Percentiles rank a stretch among this genome's conserved stretches.
Conservation (phyloP, 371 early-diverging fungal species). For the Lichtheimia ornata region DNA sequence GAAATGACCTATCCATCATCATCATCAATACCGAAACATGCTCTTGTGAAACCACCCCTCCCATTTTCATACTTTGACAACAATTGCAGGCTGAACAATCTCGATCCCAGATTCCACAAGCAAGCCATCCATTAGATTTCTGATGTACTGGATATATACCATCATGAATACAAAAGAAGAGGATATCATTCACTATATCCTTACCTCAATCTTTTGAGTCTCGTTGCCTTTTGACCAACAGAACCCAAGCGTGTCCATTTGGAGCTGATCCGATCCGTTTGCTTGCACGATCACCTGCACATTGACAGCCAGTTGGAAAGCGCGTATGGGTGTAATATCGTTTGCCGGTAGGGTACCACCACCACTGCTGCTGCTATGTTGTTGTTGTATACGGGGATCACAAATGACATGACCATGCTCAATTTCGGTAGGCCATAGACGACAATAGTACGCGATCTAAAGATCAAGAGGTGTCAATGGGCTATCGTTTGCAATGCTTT, state of each 20-base stretch:
- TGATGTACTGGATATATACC: slow-evolving; percentile 11
- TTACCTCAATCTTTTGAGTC: slow-evolving; percentile 25
- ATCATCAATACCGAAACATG: background rate
- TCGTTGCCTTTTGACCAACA: slow-evolving; percentile 22
- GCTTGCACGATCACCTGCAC: slow-evolving; percentile 14
- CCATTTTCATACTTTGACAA: slow-evolving; percentile 10
- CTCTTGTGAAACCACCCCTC: background rate
- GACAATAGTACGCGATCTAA: slow-evolving; percentile 27
- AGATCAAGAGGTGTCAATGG: background rate
- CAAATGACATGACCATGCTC: slow-evolving; percentile 15
- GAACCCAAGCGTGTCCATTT: slow-evolving; percentile 28
- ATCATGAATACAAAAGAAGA: background rate
- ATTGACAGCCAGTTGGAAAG: slow-evolving; percentile 15
- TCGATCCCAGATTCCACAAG: slow-evolving; percentile 2
- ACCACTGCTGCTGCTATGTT: background rate
- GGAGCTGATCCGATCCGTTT: slow-evolving; percentile 19
- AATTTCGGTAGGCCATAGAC: slow-evolving; percentile 31
- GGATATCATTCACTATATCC: background rate
- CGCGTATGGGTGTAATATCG: slow-evolving; percentile 16
- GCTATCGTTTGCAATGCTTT: background rate
- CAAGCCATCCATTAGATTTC: slow-evolving; percentile 21
- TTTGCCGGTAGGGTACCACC: background rate
- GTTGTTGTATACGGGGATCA: slow-evolving; percentile 13
- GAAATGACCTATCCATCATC: slow-evolving; percentile 24
- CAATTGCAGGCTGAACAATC: background rate